A percentile compares a stretch with the other conserved stretches of the same genome.
Conservation (phyloP, 129 eudicot species). For the Saposhnikovia divaricata region DNA sequence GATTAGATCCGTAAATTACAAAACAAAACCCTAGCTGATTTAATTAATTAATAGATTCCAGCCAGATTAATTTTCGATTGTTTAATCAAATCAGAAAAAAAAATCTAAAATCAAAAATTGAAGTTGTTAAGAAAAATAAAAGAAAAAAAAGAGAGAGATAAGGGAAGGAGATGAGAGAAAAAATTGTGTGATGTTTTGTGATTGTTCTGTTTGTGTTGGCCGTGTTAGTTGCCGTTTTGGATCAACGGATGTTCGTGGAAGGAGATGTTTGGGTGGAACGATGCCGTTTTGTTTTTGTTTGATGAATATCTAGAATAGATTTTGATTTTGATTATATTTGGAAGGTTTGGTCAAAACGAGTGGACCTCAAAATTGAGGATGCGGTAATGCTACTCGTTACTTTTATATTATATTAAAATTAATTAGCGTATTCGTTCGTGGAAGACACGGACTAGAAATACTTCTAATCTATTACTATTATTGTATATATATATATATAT, state of each 20-base stretch:
- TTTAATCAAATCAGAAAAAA: neutral
- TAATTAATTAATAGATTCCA: neutral
- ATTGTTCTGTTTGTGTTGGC: neutral
- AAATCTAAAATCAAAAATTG: neutral
- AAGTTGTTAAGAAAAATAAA: neutral
- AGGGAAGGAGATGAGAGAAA: neutral
- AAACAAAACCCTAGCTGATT: slow-evolving; percentile 18
- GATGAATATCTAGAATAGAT: neutral
- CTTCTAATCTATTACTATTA: no score
- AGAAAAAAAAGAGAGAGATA: no score
- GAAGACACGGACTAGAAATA: no score
- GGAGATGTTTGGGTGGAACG: neutral
- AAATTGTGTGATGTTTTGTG: neutral
- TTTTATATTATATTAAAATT: no score
- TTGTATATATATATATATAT: no score
- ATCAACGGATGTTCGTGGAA: neutral
- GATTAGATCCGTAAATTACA: neutral
- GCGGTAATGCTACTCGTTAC: no score
- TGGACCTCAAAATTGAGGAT: neutral
- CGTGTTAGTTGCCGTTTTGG: neutral
- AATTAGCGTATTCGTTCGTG: no score
- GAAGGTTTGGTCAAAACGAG: neutral
- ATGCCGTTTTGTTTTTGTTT: neutral
- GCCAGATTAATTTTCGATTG: neutral
- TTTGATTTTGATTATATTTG: neutral